Base-by-base conservation (phyloP, 331 rosid genomes). In the Dryas integrifolia region DNA sequence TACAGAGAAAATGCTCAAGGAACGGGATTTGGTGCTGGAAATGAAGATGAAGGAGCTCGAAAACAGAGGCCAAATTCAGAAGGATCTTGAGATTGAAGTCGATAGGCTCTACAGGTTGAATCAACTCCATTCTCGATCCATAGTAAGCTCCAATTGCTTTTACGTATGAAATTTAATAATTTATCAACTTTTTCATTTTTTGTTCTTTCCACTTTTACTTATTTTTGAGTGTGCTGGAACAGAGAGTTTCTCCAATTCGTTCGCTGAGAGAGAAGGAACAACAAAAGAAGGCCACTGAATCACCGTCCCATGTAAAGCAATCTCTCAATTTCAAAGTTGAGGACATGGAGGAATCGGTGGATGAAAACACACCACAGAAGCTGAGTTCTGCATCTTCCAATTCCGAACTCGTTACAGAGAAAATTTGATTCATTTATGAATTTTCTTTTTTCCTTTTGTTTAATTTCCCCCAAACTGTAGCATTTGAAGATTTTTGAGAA, bases 201-300 rank as follows among this genome's bases (percentile, higher is more conserved):
- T 41, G 7, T 35, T 15, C 7, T 38, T 74, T 47, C 4, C 10
- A 38, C 57, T 40, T 26, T 7, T 21, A 18, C 41, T 72, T 46
- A 53, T 24, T 4, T 24, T 18, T n/a, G 18, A 15, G 59, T 0
- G 18, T 8, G 63, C 59, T 62, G 74, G 10, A 77, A 13, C 89
- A 94, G 98, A 87, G 80, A 60, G 71, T 89, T 77, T 88, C 97
- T 76, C 96, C 97, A 16, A 88, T 91, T 64, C 88, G 92, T 72
- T 84, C 93, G 11, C 81, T 94, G 5, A 84, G 98, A 76, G 93
- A 84, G 61, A 91, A 83, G 83, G 97, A 88, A 70, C 81, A 79
- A 39, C 88, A 55, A 6, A 94, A 88, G 78, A 80, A 76, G 68
- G 26, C 74, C 14, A 69, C 70, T 51, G 84, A 74, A 76, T 56